phyloP scores from a whole-genome alignment of 345 rosid genomes.

The Murraya paniculata region DNA sequence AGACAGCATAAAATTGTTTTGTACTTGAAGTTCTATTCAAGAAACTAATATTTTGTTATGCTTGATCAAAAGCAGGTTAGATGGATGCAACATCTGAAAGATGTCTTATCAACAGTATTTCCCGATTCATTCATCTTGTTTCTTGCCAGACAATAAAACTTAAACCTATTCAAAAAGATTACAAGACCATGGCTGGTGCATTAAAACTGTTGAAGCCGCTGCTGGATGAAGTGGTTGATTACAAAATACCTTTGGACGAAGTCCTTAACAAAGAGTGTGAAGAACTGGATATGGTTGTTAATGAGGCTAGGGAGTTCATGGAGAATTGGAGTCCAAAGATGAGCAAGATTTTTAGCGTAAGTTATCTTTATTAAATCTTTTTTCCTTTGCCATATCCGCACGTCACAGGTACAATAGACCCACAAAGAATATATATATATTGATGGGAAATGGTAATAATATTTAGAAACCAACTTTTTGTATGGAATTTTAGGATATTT shows the following conservation, averaged over 20 bases:
- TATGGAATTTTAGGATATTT: neutral
- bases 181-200: slow-evolving; percentile 47
- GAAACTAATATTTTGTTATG: neutral
- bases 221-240: slow-evolving; percentile 74
- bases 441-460: no score
- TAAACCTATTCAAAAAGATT: slow-evolving; percentile 55
- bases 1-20: neutral
- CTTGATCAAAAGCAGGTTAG: slow-evolving; percentile 34
- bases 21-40: neutral
- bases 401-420: neutral
- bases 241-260: slow-evolving; percentile 47
- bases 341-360: slow-evolving; percentile 82
- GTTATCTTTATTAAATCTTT: slow-evolving; percentile 18
- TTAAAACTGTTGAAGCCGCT: slow-evolving; percentile 71
- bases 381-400: neutral
- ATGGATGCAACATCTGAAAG: slow-evolving; percentile 64
- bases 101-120: slow-evolving; percentile 76
- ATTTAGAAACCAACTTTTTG: neutral
- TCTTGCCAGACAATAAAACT: slow-evolving; percentile 66
- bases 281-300: slow-evolving; percentile 65
- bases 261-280: slow-evolving; percentile 59
- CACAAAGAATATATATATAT: no score
- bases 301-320: slow-evolving; percentile 72
- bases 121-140: slow-evolving; percentile 81
- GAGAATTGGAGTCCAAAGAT: slow-evolving; percentile 71